Percentiles rank a stretch among this genome's conserved stretches.
Evolutionary conservation across 2,329 filamentous ascomycete genomes (phyloP).

Genomic region (Aspergillus ruber): DNA sequence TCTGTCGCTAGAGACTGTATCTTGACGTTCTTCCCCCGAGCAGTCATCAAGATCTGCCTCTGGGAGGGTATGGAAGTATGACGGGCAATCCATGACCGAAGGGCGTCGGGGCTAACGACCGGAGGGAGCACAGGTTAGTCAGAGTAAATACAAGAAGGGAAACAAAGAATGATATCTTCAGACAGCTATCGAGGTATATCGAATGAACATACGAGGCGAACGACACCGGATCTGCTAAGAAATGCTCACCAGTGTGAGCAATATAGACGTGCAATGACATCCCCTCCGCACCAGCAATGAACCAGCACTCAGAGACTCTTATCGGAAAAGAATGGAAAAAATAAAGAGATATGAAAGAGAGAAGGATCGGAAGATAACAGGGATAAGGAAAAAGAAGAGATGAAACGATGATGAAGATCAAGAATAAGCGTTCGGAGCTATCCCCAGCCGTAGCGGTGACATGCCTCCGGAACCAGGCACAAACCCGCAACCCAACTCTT

Average conservation of each 20-base stretch:
- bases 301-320: constrained; percentile 12
- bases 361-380: constrained; percentile 7
- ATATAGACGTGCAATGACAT: constrained; percentile 90
- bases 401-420: background rate
- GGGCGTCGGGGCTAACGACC: constrained; percentile 64
- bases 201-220: constrained; percentile 60
- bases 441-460: constrained; percentile 10
- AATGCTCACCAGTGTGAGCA: constrained; percentile 83
- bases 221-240: constrained; percentile 68
- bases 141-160: background rate
- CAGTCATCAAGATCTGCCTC: constrained; percentile 81
- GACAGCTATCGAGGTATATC: background rate
- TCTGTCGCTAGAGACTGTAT: constrained; percentile 72
- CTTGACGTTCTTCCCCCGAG: constrained; percentile 77
- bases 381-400: background rate
- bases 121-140: too few species aligned
- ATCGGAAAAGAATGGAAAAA: constrained; percentile 14
- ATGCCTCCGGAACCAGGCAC: constrained; percentile 9
- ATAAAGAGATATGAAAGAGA: constrained; percentile 10
- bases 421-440: constrained; percentile 2
- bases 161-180: background rate
- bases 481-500: constrained; percentile 3
- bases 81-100: constrained; percentile 72
- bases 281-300: constrained; percentile 36
- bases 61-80: constrained; percentile 67